Percentiles rank a stretch among this genome's conserved stretches.
phyloP scores from a whole-genome alignment of 371 early-diverging fungal species.

The Syncephalastrum monosporum region DNA sequence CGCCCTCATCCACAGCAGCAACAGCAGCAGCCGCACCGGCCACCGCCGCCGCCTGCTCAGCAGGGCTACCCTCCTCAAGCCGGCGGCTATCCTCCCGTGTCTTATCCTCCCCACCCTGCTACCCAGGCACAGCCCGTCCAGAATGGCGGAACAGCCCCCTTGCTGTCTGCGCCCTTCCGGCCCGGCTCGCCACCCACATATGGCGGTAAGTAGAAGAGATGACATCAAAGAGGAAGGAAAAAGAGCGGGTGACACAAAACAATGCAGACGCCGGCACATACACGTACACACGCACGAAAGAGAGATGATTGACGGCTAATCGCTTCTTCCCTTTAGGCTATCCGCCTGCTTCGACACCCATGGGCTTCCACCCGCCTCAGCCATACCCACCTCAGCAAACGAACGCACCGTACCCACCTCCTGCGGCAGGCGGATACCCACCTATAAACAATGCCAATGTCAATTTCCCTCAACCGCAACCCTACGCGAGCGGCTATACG shows the following conservation, averaged over 20 bases:
- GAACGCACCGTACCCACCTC: slow-evolving; percentile 6
- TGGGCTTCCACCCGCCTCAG: slow-evolving; percentile 12
- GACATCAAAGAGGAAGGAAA: too few species aligned
- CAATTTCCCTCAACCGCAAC: slow-evolving; percentile 21
- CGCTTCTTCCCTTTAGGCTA: not conserved
- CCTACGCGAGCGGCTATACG: slow-evolving; percentile 7
- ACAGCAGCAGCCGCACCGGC: too few species aligned
- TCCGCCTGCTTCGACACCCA: slow-evolving; percentile 6
- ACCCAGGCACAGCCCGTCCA: slow-evolving; percentile 4
- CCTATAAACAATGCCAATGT: not conserved
- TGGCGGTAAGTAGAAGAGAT: not conserved
- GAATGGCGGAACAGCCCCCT: not conserved
- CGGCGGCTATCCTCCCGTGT: not conserved
- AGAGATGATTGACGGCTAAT: too few species aligned
- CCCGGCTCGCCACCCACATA: slow-evolving; percentile 2
- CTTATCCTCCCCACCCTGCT: slow-evolving; percentile 9
- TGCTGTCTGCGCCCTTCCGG: slow-evolving; percentile 9
- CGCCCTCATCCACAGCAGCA: too few species aligned
- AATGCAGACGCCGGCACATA: too few species aligned
- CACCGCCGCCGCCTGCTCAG: too few species aligned
- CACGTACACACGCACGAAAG: too few species aligned
- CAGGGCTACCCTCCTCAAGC: slow-evolving; percentile 19
- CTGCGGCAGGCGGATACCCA: too few species aligned
- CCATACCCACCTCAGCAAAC: slow-evolving; percentile 7
- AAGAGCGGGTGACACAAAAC: too few species aligned